phyloP scores from a whole-genome alignment of 768 basidiomycete genomes.

The Tricholoma flavovirens region DNA sequence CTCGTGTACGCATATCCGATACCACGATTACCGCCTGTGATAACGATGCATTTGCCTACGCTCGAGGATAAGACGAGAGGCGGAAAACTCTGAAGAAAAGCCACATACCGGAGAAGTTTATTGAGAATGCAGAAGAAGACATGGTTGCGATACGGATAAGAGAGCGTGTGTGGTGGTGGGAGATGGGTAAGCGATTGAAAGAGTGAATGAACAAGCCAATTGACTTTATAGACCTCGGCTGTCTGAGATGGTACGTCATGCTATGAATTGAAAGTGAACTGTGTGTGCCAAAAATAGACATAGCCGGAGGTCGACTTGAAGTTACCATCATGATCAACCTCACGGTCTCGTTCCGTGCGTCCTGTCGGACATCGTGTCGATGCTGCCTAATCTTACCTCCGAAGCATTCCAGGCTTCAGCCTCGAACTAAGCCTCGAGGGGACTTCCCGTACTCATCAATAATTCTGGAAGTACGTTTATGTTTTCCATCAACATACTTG shows the following conservation, averaged over 20 bases:
- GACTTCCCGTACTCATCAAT: too few species aligned
- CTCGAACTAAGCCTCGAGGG: too few species aligned
- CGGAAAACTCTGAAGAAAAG: too few species aligned
- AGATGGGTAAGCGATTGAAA: background rate
- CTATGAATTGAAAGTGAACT: background rate
- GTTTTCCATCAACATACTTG: too few species aligned
- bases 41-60: constrained; percentile 37
- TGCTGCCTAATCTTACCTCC: too few species aligned
- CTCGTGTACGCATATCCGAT: constrained; percentile 52
- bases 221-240: background rate
- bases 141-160: background rate
- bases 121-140: constrained; percentile 12
- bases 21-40: constrained; percentile 60
- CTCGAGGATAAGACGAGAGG: background rate
- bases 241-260: background rate
- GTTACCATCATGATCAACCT: too few species aligned
- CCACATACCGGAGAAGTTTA: constrained; percentile 25
- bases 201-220: background rate
- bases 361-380: too few species aligned
- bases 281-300: background rate
- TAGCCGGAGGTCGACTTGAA: too few species aligned
- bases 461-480: too few species aligned
- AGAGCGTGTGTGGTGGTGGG: background rate
- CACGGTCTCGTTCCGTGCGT: too few species aligned
- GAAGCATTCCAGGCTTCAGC: too few species aligned